Percentiles rank a stretch among this genome's conserved stretches.
phyloP scores from a whole-genome alignment of 495 filamentous ascomycete genomes.

The Diplogelasinospora grovesii region DNA sequence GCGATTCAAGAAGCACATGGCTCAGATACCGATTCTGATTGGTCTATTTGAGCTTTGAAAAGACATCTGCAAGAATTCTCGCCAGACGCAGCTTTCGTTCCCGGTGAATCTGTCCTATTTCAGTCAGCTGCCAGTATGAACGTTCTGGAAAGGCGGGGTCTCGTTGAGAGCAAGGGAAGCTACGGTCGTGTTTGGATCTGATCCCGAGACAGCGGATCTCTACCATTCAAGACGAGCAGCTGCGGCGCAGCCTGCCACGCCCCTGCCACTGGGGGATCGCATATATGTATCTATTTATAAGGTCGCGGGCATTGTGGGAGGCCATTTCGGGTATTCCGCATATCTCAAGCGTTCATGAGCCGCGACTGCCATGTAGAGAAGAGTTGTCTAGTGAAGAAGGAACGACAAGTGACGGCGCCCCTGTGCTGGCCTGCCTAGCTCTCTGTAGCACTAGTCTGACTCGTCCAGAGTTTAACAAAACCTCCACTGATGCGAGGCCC shows the following conservation, averaged over 20 bases:
- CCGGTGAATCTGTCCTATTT: neutral
- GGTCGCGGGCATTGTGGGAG: neutral
- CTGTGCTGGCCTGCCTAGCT: no score
- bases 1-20: slow-evolving; percentile 19
- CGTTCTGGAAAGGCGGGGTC: neutral
- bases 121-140: no score
- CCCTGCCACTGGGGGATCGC: neutral
- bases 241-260: no score
- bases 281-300: neutral
- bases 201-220: neutral
- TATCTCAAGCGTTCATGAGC: no score
- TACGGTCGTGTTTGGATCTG: neutral
- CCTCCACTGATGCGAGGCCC: no score
- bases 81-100: neutral
- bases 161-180: neutral
- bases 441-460: no score
- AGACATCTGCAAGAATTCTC: neutral
- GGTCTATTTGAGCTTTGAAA: slow-evolving; percentile 5
- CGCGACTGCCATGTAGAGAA: no score
- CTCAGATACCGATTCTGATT: slow-evolving; percentile 15
- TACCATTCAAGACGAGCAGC: neutral
- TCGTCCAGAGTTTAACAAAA: no score
- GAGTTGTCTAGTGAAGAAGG: no score
- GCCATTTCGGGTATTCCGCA: neutral
- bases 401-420: no score